phyloP scores from a whole-genome alignment of 2,329 filamentous ascomycete genomes.

The Diaporthe citriasiana region DNA sequence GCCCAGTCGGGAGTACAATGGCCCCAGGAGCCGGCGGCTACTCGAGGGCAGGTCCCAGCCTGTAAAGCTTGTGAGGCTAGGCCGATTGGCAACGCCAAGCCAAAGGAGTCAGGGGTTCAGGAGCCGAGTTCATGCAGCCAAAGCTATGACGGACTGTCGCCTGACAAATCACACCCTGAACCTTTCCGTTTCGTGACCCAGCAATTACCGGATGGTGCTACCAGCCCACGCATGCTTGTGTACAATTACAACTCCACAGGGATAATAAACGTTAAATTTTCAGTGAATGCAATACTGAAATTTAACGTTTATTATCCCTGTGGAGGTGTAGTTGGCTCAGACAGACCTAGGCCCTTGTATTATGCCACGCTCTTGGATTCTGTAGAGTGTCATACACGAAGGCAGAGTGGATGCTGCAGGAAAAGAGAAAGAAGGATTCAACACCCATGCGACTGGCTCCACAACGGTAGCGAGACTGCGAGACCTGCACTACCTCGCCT shows the following conservation, averaged over 20 bases:
- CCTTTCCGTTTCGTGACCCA: not conserved
- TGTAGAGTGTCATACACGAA: not conserved
- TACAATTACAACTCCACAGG: no score
- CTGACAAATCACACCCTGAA: constrained; percentile 20
- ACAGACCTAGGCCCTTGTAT: not conserved
- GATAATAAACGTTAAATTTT: no score
- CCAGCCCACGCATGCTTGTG: not conserved
- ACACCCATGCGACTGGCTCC: not conserved
- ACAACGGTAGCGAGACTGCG: not conserved
- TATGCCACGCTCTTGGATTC: not conserved
- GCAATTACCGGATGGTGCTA: not conserved
- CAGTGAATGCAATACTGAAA: no score
- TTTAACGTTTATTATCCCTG: no score
- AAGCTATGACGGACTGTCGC: not conserved
- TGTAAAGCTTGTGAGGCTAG: constrained; percentile 9
- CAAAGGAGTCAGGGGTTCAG: constrained; percentile 7
- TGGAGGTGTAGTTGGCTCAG: constrained; percentile 4
- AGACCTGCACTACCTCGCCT: not conserved
- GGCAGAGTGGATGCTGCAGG: not conserved
- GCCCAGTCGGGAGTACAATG: not conserved
- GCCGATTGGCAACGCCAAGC: constrained; percentile 23
- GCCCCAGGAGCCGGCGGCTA: constrained; percentile 1
- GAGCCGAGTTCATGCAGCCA: constrained; percentile 1
- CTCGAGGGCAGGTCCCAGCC: constrained; percentile 1
- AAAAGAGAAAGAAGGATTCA: not conserved